Evolutionary conservation across 352 stramenopile species (phyloP), one percentile per base, ranked within the genome.

Genomic region (Phytophthora palmivora): DNA sequence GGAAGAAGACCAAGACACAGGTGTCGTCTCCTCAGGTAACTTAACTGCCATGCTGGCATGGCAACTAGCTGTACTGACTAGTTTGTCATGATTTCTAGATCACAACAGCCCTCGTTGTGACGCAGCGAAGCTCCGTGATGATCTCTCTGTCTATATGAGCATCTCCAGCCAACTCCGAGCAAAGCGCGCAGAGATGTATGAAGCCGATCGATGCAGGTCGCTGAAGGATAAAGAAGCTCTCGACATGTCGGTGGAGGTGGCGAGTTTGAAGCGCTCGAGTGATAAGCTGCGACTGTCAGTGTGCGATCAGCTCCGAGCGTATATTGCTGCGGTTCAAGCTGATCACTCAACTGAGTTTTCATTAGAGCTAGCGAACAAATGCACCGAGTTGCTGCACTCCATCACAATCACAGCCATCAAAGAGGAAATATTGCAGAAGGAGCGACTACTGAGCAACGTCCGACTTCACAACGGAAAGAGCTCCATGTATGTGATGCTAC

Each of bases 341-440:
- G 24, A 28, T 28, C 24, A 28, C 3, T 6, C 24, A 28, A 6
- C 24, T 6, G 24, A 26, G 15, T 22, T 45, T 26, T 58, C 46
- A 6, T 36, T 33, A 37, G 56, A 52, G 12, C 42, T 67, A 16
- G 51, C 28, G 4, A 34, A 42, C 9, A 49, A 55, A 11, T 62
- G 42, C 42, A 42, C 44, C 14, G 50, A 67, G 22, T 24, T 67
- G 34, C 36, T 61, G 39, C 58, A 62, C 42, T 49, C 33, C 11
- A 47, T 62, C 42, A 56, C 50, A 6, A 38, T 62, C 26, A 46
- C 41, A 16, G 58, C 58, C 9, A 43, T 61, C 22, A 67, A 67
- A 43, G 50, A 67, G 28, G 58, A 62, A 12, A 67, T 62, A 28
- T 54, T 51, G 24, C 50, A 62, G 42, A 44, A 41, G 33, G 36